Base-by-base conservation (phyloP, 2,329 filamentous ascomycete genomes). In the Fusarium tanahbumbuense region DNA sequence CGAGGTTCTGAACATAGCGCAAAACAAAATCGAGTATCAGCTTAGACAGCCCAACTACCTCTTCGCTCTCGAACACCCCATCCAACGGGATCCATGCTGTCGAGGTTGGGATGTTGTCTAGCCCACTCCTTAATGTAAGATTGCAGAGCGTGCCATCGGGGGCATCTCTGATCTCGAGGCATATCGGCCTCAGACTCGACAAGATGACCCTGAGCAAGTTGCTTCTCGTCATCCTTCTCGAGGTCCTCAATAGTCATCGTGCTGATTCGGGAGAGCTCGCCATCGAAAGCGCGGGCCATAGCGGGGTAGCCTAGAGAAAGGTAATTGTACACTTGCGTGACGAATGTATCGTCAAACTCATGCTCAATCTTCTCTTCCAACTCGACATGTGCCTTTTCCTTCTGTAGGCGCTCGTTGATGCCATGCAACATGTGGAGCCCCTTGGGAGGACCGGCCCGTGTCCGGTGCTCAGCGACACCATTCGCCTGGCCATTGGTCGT, bases 251-350 rank as follows among this genome's bases (percentile, higher is more conserved):
- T 77, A 1, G 87, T 78, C 9, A 97, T 89, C 12, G 87, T 85
- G 32, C 91, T 92, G 60, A 98, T 97, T 77, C 92, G 93, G 72
- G 90, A 89, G 22, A 98, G 84, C 82, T 98, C 95, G 13, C 90
- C 87, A 76, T 98, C 95, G 76, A 93, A 98, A 40, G 88, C 87
- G 23, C 91, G 89, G 13, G 94, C 95, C 75, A 94, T 89, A 34
- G 93, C 91, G 5, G 95, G 94, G 78, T 98, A 98, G 8, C 95
- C 95, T 8, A 98, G 86, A 1, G 93, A 97, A 18, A 98, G 86
- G 79, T 98, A 98, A 79, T 98, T 98, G 85, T 97, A 98, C 10
- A 98, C 94, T 80, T 98, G 95, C 0, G 94, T 97, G 59, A 98
- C 89, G 78, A 98, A 97, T 6, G 85, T 85, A 77, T 97, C 93